phyloP scores from a whole-genome alignment of 2,329 filamentous ascomycete species.

The Leptographium galeiforme region DNA sequence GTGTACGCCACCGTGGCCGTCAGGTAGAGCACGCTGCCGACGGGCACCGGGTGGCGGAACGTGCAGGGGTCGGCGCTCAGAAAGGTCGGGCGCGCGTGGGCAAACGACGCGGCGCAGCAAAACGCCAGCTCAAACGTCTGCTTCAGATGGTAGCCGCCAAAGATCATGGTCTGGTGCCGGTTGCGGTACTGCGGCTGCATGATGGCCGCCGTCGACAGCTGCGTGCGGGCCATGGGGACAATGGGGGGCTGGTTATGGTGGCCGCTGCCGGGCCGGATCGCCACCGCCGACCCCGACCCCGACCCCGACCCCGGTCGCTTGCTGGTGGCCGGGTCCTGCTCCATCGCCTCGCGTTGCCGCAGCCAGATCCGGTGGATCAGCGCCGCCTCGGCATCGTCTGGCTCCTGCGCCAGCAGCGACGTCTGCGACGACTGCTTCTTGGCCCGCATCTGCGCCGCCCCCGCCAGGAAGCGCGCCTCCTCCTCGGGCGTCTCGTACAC shows the following conservation, averaged over 20 bases:
- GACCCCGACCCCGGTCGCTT: too few species aligned
- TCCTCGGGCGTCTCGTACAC: constrained; percentile 50
- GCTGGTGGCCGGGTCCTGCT: too few species aligned
- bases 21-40: constrained; percentile 62
- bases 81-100: constrained; percentile 57
- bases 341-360: constrained; percentile 29
- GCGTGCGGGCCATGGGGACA: constrained; percentile 48
- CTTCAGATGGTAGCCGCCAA: constrained; percentile 61
- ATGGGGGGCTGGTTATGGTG: constrained; percentile 19
- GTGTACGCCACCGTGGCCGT: constrained; percentile 60
- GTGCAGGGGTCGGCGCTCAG: constrained; percentile 60
- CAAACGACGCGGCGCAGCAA: constrained; percentile 58
- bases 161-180: constrained; percentile 63
- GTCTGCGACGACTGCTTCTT: constrained; percentile 39
- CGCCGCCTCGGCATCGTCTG: constrained; percentile 57
- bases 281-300: too few species aligned
- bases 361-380: constrained; percentile 65
- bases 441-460: constrained; percentile 21
- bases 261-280: constrained; percentile 8
- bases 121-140: constrained; percentile 67
- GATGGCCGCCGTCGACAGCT: constrained; percentile 48
- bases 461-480: constrained; percentile 39
- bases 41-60: constrained; percentile 62
- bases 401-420: constrained; percentile 48
- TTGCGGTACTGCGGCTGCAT: constrained; percentile 52